Evolutionary conservation across 2,329 filamentous ascomycete genomes (phyloP), one percentile per base, ranked within the genome.

Genomic region (Xylariaceae sp.): DNA sequence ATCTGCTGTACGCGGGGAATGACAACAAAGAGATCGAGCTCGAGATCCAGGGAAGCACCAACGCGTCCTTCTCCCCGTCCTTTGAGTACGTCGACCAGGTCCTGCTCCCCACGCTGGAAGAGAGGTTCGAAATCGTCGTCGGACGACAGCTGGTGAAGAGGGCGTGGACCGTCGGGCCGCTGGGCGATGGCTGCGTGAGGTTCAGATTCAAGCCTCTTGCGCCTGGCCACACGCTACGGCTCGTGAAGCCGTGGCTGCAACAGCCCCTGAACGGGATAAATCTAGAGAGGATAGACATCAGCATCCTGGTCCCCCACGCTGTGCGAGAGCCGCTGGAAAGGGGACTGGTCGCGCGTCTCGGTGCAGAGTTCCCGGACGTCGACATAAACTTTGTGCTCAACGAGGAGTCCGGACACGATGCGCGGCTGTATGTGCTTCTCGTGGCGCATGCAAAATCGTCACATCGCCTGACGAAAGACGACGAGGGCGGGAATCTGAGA

Each of bases 51-150:
- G 77, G 77, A 4, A 77, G 78, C 12, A 81, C 77, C 1, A 81
- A 82, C 46, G 70, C 75, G 2, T 62, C 65, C 8, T 77, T 68
- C 51, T 77, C 76, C 1, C 63, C 68, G 1, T 76, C 70, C n/a
- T 79, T 67, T 42, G 77, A 83, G 50, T 83, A 81, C 50, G 59
- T 81, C 3, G 74, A 78, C 50, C 77, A 81, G 50, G 71, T 81
- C 1, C 63, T 82, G 1, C 58, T 80, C 21, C 77, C 77, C 3
- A 62, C 66, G 1, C 58, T 82, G 1, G 63, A 74, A 50, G 60
- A 64, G 2, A 63, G 64, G 3, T 78, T 79, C 38, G 66, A 68
- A 2, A 56, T 79, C 28, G 38, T 41, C 1, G 63, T 76, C 3
- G 65, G 72, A 42, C 55, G 74, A 6, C 50, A 57, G 13, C 51